Base-by-base conservation (phyloP, 768 basidiomycete species). In the Chiua virens region DNA sequence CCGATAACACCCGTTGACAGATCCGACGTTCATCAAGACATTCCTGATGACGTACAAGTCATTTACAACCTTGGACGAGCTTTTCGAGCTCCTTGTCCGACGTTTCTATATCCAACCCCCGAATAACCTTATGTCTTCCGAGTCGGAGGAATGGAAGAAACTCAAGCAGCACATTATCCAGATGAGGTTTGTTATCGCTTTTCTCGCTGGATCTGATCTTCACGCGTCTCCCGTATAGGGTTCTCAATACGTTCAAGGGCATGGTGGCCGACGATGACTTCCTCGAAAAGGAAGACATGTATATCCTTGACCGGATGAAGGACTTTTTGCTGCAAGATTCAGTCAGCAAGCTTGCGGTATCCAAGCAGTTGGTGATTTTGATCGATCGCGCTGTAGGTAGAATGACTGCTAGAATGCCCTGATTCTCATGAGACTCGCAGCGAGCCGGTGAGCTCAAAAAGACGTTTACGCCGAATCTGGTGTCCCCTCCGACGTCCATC, bases 21-120 rank as follows among this genome's bases (percentile, higher is more conserved):
- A 97, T 68, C 79, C 85, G 1, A 80, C 81, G 8, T 96, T 87
- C 71, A 89, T 79, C 67, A 86, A 87, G 65, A 86, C 94, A 1
- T 98, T 98, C 79, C 71, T 98, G 57, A 87, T 97, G 82, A 97
- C 96, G 1, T 97, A 92, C 77, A 92, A 94, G 63, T 94, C 92
- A 1, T 98, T 98, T 69, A 91, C 90, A 15, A 86, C 85, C 6
- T 74, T 89, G 40, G 81, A 89, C 49, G 86, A 92, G 42, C 73
- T 98, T 9, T 86, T 96, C 48, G 85, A 92, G 51, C 76, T 88
- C 17, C 83, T 98, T 18, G 79, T 89, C 8, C 76, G 80, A 39
- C 84, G 96, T 17, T 98, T 93, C 71, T 77, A 79, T 59, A 86
- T 94, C 23, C 76, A 81, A 43, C 78, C 89, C 21, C 96, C 94